Evolutionary conservation across 2,329 filamentous ascomycete species (phyloP), one percentile per base, ranked within the genome.

Genomic region (Plenodomus biglobosus): DNA sequence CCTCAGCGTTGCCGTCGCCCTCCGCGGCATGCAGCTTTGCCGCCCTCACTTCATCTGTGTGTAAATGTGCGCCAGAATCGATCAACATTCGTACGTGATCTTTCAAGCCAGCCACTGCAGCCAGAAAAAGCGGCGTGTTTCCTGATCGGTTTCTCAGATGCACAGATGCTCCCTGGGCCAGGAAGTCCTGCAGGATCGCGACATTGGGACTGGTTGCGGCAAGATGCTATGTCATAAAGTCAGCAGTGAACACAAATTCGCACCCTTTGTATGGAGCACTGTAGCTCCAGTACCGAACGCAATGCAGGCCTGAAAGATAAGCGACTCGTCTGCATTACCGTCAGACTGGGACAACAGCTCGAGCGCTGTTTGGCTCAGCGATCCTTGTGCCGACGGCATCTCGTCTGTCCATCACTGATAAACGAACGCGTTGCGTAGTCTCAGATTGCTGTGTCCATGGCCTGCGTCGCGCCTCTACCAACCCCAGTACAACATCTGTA

Each of bases 61-160:
- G 80, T 56, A 84, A 69, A 74, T 85, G 82, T 19, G 80, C 82
- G 16, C 82, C 82, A 13, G 80, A 80, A 62, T 79, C 75, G 38
- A 76, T 75, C 40, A 85, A 71, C 38, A 82, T 71, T 52, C 71
- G 61, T 49, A 83, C 81, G 58, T 84, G 80, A 40, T 81, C 77
- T 42, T 71, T 65, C 46, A 82, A 68, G 40, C 81, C 80, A 22
- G 79, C 79, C 55, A 79, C 79, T 40, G 82, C 81, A 2, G 82
- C 81, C 43, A 84, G 71, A 65, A 81, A 84, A 41, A 85, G 73
- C 48, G 82, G 81, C 41, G 82, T 84, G 56, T 80, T 76, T 19
- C 80, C 80, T 46, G 74, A 75, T 50, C 78, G 76, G 64, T 84
- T 84, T 44, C 82, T 79, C 21, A 83, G 69, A 65, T 84, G 82